Conservation (phyloP, 106 monocot species). For the Phalaenopsis aphrodite region DNA sequence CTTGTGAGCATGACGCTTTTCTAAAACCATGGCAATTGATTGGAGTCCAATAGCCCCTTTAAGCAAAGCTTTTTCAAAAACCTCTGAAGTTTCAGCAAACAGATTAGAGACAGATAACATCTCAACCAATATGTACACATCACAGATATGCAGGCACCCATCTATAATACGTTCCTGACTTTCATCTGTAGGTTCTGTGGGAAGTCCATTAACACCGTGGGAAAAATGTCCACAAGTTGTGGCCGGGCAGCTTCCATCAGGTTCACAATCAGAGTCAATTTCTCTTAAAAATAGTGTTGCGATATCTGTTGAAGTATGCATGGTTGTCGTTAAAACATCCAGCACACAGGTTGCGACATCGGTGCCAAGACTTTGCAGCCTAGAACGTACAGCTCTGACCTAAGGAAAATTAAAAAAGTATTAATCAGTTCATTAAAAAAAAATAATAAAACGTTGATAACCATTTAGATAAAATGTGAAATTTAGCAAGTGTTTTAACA, state of each 20-base stretch:
- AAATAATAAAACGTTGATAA: neutral
- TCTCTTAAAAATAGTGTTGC: constrained; percentile 70
- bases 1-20: constrained; percentile 60
- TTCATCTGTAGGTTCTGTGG: constrained; percentile 30
- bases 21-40: constrained; percentile 67
- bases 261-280: constrained; percentile 69
- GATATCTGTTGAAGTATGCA: constrained; percentile 48
- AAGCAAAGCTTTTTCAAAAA: constrained; percentile 61
- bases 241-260: constrained; percentile 39
- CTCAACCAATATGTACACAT: constrained; percentile 75
- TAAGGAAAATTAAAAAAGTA: constrained; percentile 13
- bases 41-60: constrained; percentile 55
- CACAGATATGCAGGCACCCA: constrained; percentile 48
- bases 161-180: constrained; percentile 38
- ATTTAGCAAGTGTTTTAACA: neutral
- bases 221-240: constrained; percentile 27
- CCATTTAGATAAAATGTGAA: neutral
- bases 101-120: constrained; percentile 62
- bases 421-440: neutral
- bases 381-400: constrained; percentile 75
- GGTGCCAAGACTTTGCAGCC: constrained; percentile 63
- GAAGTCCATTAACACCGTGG: constrained; percentile 36
- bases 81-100: constrained; percentile 74
- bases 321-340: constrained; percentile 56
- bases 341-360: constrained; percentile 68